Conservation (phyloP, 2,329 filamentous ascomycete genomes). For the Aspergillus quadricinctus region DNA sequence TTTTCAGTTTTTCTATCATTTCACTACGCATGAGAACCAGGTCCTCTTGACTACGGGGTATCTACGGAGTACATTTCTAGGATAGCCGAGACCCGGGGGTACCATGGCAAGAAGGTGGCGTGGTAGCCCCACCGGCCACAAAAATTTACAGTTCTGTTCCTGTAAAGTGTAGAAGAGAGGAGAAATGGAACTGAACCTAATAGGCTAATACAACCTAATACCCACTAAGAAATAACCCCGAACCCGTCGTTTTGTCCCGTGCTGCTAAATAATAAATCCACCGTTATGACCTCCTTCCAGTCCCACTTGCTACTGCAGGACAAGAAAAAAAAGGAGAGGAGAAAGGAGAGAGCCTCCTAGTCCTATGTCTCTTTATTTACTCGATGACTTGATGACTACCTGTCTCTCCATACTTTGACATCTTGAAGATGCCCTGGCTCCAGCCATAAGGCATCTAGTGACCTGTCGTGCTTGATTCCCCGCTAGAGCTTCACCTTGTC, state of each 20-base stretch:
- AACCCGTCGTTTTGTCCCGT: not conserved
- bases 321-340: not conserved
- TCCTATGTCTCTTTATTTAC: not conserved
- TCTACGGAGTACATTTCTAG: too few relatives aligned
- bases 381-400: not conserved
- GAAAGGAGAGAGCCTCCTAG: not conserved
- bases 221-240: not conserved
- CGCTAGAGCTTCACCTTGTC: not conserved
- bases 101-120: not conserved
- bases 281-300: not conserved
- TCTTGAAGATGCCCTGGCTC: not conserved
- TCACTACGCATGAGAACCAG: too few relatives aligned
- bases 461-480: not conserved
- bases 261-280: not conserved
- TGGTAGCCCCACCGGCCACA: not conserved
- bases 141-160: not conserved
- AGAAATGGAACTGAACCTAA: too few relatives aligned
- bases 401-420: not conserved
- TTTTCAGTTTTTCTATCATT: not conserved
- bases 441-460: not conserved
- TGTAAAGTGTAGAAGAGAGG: too few relatives aligned
- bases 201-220: not conserved
- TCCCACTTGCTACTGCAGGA: not conserved
- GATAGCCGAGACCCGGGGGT: not conserved
- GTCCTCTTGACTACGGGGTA: too few relatives aligned